Evolutionary conservation across 2,329 filamentous ascomycete species (phyloP), one percentile per base, ranked within the genome.

Genomic region (Paecilomyces sp.): DNA sequence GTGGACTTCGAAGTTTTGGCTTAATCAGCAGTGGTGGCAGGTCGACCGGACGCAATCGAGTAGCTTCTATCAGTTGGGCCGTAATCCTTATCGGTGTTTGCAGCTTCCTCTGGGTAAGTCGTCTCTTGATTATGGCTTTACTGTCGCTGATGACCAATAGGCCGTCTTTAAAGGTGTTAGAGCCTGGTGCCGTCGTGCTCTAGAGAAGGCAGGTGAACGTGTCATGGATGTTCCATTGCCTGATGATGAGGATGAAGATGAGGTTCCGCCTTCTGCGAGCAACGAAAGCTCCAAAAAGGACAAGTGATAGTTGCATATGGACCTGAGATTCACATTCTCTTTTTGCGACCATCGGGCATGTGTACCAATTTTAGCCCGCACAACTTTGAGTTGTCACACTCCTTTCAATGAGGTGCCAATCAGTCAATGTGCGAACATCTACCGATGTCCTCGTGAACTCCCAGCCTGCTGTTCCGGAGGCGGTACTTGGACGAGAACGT

Each of bases 301-400:
- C 51, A 62, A 71, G 30, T 72, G 61, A 67, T 52, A 53, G 33
- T 12, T 54, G 56, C 18, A 55, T 58, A 55, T 61, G 34, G 25
- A 31, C 28, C 55, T 56, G n/a, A 36, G 50, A 51, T 36, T 56
- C 34, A 47, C n/a, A 31, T 41, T 8, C 51, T 11, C 5, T 15
- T 15, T 13, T 5, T 28, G 30, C 28, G 41, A 41, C 31, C 57
- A 55, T 62, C 57, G 36, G n/a, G 22, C 30, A 59, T 33, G 8
- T 53, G 28, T 41, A 31, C 36, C 15, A 50, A 58, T 18, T 41
- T 33, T 18, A 28, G 55, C 64, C 74, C 89, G 91, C 91, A 93
- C 89, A 88, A 90, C 89, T 88, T 96, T 96, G 89, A 96, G 92
- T 94, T 96, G 90, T 85, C 91, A 92, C 84, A 84, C 86, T 81